These are phyloP conservation scores for Skeletonema marinoi DNA, from an alignment of 108 stramenopile species.

Conservation along the genomic window DNA sequence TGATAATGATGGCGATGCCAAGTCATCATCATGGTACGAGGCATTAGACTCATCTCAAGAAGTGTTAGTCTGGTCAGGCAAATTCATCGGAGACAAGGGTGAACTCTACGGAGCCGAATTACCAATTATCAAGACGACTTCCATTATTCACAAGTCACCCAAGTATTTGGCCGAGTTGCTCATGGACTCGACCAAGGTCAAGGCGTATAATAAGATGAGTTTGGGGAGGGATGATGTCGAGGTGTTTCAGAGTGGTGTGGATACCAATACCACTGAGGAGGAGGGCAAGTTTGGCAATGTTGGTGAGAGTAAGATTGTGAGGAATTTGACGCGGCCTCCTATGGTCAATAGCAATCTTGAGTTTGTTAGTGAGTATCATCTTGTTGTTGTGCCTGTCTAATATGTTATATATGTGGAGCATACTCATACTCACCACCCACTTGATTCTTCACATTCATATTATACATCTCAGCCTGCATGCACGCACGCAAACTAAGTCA, in stretches of 20 bases:
- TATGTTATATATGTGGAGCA: background rate
- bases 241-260: slow-evolving; percentile 47
- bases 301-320: slow-evolving; percentile 77
- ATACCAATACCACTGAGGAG: slow-evolving; percentile 31
- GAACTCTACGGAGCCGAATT: slow-evolving; percentile 65
- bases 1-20: background rate
- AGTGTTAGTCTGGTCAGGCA: slow-evolving; percentile 69
- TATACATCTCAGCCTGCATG: slow-evolving; percentile 55
- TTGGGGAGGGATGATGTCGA: slow-evolving; percentile 75
- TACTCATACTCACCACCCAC: background rate
- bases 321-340: slow-evolving; percentile 77
- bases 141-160: slow-evolving; percentile 68
- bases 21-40: slow-evolving; percentile 7
- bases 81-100: slow-evolving; percentile 27
- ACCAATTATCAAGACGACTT: slow-evolving; percentile 75
- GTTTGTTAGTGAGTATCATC: slow-evolving; percentile 50
- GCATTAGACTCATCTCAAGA: slow-evolving; percentile 42
- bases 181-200: slow-evolving; percentile 79
- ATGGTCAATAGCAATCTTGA: slow-evolving; percentile 63
- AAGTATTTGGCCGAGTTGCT: slow-evolving; percentile 73
- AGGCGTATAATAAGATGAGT: slow-evolving; percentile 85
- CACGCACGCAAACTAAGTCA: slow-evolving; percentile 59
- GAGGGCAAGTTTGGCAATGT: slow-evolving; percentile 45
- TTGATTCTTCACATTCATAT: background rate
- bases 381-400: background rate